Percentiles rank a stretch among this genome's conserved stretches.
Conservation (phyloP, 805 yeast species). For the Candida ovalis region DNA sequence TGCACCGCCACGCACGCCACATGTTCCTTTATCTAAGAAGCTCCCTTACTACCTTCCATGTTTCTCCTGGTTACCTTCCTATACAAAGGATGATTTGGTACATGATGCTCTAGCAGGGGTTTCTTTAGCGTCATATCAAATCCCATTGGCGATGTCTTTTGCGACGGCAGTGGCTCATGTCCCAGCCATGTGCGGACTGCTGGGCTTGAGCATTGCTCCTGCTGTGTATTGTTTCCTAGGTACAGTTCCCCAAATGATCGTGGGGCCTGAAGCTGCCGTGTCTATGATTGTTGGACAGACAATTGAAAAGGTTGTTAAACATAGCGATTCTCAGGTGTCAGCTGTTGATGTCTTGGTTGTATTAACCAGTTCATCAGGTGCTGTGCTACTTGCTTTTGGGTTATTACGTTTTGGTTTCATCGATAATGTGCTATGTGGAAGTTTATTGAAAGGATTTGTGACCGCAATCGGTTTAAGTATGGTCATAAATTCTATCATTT, state of each 20-base stretch:
- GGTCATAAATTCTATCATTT: conserved; percentile 70
- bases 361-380: conserved; percentile 73
- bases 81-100: conserved; percentile 35
- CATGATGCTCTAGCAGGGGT: conserved; percentile 81
- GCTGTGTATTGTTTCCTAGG: conserved; percentile 75
- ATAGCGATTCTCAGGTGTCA: conserved; percentile 34
- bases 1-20: background rate
- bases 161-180: conserved; percentile 83
- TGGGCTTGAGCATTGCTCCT: conserved; percentile 75
- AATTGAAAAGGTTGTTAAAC: conserved; percentile 51
- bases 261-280: conserved; percentile 89
- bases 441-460: conserved; percentile 77
- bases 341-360: conserved; percentile 60
- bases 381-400: conserved; percentile 67
- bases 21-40: conserved; percentile 19
- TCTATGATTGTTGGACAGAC: conserved; percentile 81
- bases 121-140: conserved; percentile 85
- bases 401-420: conserved; percentile 80
- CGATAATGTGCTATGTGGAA: conserved; percentile 73
- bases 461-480: conserved; percentile 83
- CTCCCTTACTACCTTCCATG: conserved; percentile 67
- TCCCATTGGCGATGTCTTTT: conserved; percentile 78
- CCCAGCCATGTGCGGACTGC: conserved; percentile 76
- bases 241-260: conserved; percentile 83
- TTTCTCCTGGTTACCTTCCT: conserved; percentile 61